Evolutionary conservation across 1,284 basidiomycete genomes (phyloP), one percentile per base, ranked within the genome.

Genomic region (Trametes pubescens): DNA sequence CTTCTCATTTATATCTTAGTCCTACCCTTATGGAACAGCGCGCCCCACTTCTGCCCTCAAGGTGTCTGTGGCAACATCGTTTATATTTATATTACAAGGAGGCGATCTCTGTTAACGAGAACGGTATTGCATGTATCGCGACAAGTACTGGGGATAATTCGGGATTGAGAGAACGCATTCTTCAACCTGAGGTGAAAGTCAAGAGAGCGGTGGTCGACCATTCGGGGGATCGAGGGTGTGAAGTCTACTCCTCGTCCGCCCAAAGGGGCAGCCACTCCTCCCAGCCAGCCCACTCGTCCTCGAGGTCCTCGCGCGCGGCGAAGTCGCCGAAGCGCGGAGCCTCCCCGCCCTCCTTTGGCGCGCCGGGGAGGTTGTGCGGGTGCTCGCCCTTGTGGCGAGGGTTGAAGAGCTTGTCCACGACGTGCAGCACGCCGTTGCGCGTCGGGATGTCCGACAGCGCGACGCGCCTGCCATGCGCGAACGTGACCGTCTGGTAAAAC

Each of bases 371-470:
- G 37, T 34, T 57, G 21, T 62, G 72, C 14, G 72, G 73, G 29
- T 75, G 76, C 8, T 21, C 35, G 5, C 37, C 10, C 43, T 52
- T 51, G 54, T 35, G 62, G 32, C 65, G 74, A 13, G 43, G 89
- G 71, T 84, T 80, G 44, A 90, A 78, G 26, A 90, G 71, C 58
- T 75, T 77, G 53, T 80, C 75, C 37, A 91, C 68, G 29, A 85
- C 76, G 72, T 92, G 90, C 24, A 86, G 74, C 24, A 83, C 90
- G 21, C 90, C 90, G 69, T 92, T 92, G 38, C 84, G 74, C 8
- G 83, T 80, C 0, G 84, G 81, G 21, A 87, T 74, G 71, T 93
- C 91, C 55, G 82, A 76, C 9, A 82, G 68, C 21, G 74, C 70
- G 37, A 86, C 84, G 2, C 71, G 69, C 22, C 79, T 78, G 26